Conservation (phyloP, 805 yeast species). For the Wickerhamiella nectarea region DNA sequence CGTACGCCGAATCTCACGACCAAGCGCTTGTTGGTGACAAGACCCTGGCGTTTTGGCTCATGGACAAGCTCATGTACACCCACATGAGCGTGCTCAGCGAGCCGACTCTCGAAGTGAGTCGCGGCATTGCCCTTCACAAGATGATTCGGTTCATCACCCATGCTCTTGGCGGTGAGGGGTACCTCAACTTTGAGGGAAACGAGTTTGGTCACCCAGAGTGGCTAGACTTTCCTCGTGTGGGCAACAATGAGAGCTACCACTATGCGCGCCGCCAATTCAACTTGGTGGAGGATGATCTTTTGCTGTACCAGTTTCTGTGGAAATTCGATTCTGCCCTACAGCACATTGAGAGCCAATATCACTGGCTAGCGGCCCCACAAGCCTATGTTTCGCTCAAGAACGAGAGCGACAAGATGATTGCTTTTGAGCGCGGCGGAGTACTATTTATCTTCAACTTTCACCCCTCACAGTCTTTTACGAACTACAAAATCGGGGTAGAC, state of each 20-base stretch:
- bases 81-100: conserved; percentile 72
- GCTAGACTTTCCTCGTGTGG: conserved; percentile 91
- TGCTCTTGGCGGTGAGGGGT: conserved; percentile 92
- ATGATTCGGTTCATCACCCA: conserved; percentile 79
- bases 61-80: conserved; percentile 98
- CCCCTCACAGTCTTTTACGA: conserved; percentile 68
- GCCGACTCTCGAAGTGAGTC: conserved; percentile 63
- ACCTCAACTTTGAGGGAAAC: conserved; percentile 90
- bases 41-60: conserved; percentile 91
- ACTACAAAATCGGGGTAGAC: conserved; percentile 85
- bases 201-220: conserved; percentile 99
- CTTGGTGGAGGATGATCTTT: conserved; percentile 60
- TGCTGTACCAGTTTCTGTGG: conserved; percentile 67
- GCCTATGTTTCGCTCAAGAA: conserved; percentile 82
- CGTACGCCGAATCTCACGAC: conserved; percentile 91
- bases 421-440: conserved; percentile 75
- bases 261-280: conserved; percentile 94
- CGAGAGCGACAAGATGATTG: conserved; percentile 78
- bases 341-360: conserved; percentile 50
- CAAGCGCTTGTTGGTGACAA: conserved; percentile 97
- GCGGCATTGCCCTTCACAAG: conserved; percentile 86
- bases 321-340: conserved; percentile 83
- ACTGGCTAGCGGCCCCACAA: conserved; percentile 58
- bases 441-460: conserved; percentile 84
- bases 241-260: conserved; percentile 77